Conservation (phyloP, 768 basidiomycete species). For the Tephrocybe sp. region DNA sequence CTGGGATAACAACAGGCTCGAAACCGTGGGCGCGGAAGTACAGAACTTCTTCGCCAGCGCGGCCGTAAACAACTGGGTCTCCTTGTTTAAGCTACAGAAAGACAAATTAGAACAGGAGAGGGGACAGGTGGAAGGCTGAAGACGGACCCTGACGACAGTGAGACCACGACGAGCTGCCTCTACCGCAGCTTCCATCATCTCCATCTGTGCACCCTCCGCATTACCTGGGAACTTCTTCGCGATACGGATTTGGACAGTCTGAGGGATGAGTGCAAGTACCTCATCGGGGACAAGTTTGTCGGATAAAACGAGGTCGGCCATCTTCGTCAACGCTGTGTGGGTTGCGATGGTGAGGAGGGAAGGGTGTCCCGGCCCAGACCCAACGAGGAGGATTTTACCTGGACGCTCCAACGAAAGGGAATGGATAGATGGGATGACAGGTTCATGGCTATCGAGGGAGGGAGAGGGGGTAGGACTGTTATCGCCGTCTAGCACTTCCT, state of each 20-base stretch:
- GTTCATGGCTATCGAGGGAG: conserved; percentile 6
- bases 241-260: conserved; percentile 70
- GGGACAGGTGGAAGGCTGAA: conserved; percentile 7
- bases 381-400: conserved; percentile 86
- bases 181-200: conserved; percentile 91
- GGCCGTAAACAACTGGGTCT: conserved; percentile 92
- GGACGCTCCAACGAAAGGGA: conserved; percentile 32
- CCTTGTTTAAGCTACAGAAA: conserved; percentile 87
- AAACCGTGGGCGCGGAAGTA: conserved; percentile 87
- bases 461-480: conserved; percentile 14
- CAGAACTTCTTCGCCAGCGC: conserved; percentile 91
- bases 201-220: conserved; percentile 89
- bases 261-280: conserved; percentile 82
- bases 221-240: conserved; percentile 98
- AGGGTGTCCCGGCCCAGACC: conserved; percentile 95
- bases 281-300: conserved; percentile 95
- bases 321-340: conserved; percentile 70
- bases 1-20: conserved; percentile 83
- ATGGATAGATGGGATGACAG: conserved; percentile 25
- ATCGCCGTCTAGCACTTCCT: conserved; percentile 50
- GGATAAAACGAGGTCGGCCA: conserved; percentile 85
- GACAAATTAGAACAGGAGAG: neutral
- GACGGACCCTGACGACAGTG: conserved; percentile 80
- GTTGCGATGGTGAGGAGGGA: conserved; percentile 88
- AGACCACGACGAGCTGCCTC: conserved; percentile 77